phyloP scores from a whole-genome alignment of 305 asterid species.

The Rubia tinctorum region DNA sequence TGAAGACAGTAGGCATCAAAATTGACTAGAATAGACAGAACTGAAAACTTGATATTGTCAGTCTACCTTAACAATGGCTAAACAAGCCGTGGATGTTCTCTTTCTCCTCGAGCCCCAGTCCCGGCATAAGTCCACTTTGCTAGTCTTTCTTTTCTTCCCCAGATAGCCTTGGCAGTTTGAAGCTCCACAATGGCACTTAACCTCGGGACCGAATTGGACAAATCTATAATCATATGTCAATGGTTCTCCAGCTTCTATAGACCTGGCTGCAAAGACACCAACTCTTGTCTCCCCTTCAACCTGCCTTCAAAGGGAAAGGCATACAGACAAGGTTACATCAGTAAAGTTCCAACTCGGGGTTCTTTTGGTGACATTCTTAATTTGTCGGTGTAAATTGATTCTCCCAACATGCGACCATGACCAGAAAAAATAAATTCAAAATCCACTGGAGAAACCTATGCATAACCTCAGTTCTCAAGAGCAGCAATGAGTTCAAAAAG shows the following conservation, averaged over 20 bases:
- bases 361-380: not conserved
- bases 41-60: constrained; percentile 3
- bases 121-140: constrained; percentile 45
- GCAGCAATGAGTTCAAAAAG: not conserved
- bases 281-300: constrained; percentile 89
- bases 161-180: constrained; percentile 73
- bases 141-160: constrained; percentile 61
- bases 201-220: constrained; percentile 82
- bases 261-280: constrained; percentile 83
- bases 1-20: constrained; percentile 1
- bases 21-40: not conserved
- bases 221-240: constrained; percentile 91
- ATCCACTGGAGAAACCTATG: not conserved
- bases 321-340: not conserved
- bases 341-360: not conserved
- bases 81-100: constrained; percentile 48
- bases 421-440: not conserved
- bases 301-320: constrained; percentile 49
- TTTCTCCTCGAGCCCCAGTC: constrained; percentile 79
- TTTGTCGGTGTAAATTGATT: not conserved
- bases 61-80: constrained; percentile 16
- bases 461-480: constrained; percentile 1
- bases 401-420: not conserved
- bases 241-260: constrained; percentile 76
- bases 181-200: constrained; percentile 83